Conservation (phyloP, 441 rosid species). For the Corymbia calophylla region DNA sequence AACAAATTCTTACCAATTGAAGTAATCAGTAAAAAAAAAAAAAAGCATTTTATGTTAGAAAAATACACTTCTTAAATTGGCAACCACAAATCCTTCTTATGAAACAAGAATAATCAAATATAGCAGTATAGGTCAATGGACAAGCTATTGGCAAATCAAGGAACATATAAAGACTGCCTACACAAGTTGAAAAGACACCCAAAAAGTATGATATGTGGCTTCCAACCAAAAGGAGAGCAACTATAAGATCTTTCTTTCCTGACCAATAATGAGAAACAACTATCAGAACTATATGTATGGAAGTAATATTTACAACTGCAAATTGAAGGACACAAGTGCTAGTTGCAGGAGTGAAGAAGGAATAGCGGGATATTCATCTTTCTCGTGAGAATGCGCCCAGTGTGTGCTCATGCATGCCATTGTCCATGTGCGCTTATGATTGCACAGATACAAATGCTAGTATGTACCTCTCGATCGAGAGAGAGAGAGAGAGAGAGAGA, state of each 20-base stretch:
- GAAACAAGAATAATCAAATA: neutral
- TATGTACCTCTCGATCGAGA: neutral
- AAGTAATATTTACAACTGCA: neutral
- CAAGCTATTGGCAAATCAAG: neutral
- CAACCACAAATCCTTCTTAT: neutral
- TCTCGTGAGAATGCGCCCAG: neutral
- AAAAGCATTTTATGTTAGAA: neutral
- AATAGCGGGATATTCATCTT: neutral
- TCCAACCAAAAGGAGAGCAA: neutral
- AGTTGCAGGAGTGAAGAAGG: neutral
- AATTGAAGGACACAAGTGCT: neutral
- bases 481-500: slow-evolving; percentile 29
- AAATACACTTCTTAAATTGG: neutral
- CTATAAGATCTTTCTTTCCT: neutral
- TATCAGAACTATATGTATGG: neutral
- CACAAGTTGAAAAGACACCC: neutral
- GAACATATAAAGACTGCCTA: neutral
- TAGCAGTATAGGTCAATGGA: neutral
- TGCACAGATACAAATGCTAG: neutral
- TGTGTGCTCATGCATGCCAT: neutral
- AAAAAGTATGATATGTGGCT: neutral
- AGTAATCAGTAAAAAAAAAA: neutral
- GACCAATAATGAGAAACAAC: neutral
- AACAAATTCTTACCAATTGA: neutral
- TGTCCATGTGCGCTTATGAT: neutral